phyloP scores from a whole-genome alignment of 257 asterid genomes.

The Mentha longifolia region DNA sequence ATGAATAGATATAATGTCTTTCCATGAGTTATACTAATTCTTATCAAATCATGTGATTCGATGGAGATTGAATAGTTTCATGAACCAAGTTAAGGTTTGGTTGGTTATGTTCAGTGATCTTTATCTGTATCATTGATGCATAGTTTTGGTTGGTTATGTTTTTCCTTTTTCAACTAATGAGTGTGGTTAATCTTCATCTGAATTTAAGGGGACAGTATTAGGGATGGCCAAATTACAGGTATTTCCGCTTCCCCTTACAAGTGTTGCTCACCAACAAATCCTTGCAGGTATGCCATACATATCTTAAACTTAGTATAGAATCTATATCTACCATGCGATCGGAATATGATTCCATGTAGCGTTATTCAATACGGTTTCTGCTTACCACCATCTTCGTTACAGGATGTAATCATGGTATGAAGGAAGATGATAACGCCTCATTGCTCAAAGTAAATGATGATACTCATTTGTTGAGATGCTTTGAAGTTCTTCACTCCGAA shows the following conservation, averaged over 20 bases:
- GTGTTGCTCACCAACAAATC: conserved; percentile 92
- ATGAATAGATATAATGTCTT: not conserved
- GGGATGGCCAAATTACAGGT: conserved; percentile 71
- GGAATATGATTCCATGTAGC: conserved; percentile 5
- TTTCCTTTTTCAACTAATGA: not conserved
- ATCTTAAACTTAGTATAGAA: conserved; percentile 9
- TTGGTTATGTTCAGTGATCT: too few species aligned
- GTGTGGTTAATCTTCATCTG: conserved; percentile 34
- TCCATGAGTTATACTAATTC: not conserved
- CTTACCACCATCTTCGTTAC: conserved; percentile 23
- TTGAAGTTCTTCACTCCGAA: conserved; percentile 18
- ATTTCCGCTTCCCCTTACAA: conserved; percentile 80
- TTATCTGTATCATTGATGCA: conserved; percentile 10
- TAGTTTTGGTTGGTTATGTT: conserved; percentile 18
- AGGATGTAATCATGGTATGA: conserved; percentile 65
- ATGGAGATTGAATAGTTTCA: not conserved
- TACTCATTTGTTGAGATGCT: conserved; percentile 27
- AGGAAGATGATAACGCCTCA: conserved; percentile 49
- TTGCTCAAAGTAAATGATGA: conserved; percentile 61
- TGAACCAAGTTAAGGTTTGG: not conserved
- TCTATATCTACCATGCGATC: not conserved
- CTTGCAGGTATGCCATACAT: conserved; percentile 68
- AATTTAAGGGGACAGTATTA: conserved; percentile 64
- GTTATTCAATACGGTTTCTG: conserved; percentile 23
- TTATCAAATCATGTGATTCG: not conserved